Conservation (phyloP, 306 rosid genomes). For the Dalbergia cultrata region DNA sequence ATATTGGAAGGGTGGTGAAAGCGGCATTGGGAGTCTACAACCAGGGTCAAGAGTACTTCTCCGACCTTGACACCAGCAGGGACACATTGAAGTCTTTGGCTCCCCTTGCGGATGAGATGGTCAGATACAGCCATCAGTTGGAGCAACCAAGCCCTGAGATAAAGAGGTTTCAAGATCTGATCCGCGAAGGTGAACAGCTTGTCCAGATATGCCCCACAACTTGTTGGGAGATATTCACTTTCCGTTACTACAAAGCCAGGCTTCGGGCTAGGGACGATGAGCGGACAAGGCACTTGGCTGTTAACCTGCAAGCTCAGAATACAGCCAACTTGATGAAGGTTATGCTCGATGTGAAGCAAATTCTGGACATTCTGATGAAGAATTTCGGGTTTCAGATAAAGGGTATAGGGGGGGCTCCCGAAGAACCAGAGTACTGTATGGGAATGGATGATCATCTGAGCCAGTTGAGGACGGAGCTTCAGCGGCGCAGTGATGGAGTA, state of each 20-base stretch:
- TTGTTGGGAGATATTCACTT: constrained; percentile 35
- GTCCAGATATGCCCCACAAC: constrained; percentile 44
- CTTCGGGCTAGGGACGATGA: neutral
- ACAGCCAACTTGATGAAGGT: constrained; percentile 45
- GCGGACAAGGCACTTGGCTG: constrained; percentile 6
- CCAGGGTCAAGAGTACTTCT: neutral
- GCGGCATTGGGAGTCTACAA: neutral
- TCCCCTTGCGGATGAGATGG: constrained; percentile 38
- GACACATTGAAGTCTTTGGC: constrained; percentile 10
- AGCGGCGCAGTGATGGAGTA: constrained; percentile 41
- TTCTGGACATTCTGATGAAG: constrained; percentile 10
- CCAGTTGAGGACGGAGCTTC: constrained; percentile 52
- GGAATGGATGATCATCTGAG: constrained; percentile 58
- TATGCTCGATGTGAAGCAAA: neutral
- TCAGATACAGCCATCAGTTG: neutral
- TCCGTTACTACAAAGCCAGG: constrained; percentile 36
- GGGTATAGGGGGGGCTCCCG: constrained; percentile 49
- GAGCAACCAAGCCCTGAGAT: constrained; percentile 49
- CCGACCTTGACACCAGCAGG: neutral
- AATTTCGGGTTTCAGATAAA: neutral
- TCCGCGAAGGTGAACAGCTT: constrained; percentile 45
- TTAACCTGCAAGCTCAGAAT: constrained; percentile 37
- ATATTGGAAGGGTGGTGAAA: neutral
- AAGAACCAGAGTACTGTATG: constrained; percentile 41
- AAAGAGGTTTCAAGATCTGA: neutral